These are phyloP conservation scores for Rasamsonia emersonii DNA, from an alignment of 2,329 filamentous ascomycete species.

Conservation along the genomic window DNA sequence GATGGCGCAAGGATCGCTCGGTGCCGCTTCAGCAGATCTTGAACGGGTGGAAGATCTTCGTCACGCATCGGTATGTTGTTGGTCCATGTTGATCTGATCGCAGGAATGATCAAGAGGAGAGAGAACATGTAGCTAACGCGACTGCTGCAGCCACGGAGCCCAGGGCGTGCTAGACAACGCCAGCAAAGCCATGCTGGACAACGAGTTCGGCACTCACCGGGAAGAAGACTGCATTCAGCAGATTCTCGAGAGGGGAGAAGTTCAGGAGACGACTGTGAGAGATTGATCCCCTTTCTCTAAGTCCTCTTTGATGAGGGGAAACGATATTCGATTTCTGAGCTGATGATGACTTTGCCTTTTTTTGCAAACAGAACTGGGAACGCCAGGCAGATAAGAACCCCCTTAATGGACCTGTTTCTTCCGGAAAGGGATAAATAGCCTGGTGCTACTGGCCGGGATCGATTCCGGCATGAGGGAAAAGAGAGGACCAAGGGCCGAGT, in stretches of 20 bases:
- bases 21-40: slow-evolving; percentile 78
- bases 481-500: too few relatives aligned
- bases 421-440: too few relatives aligned
- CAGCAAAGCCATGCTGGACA: slow-evolving; percentile 65
- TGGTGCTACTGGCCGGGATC: too few relatives aligned
- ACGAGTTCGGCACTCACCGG: slow-evolving; percentile 74
- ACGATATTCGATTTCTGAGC: too few relatives aligned
- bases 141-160: slow-evolving; percentile 60
- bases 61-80: slow-evolving; percentile 69
- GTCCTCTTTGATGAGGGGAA: too few relatives aligned
- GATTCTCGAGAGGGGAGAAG: slow-evolving; percentile 68
- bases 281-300: too few relatives aligned
- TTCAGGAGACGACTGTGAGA: slow-evolving; percentile 54
- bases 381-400: slow-evolving; percentile 23
- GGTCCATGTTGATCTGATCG: background rate
- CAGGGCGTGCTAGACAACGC: slow-evolving; percentile 73
- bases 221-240: slow-evolving; percentile 73
- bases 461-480: too few relatives aligned
- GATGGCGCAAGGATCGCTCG: slow-evolving; percentile 74
- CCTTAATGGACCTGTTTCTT: slow-evolving; percentile 16
- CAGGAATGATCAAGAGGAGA: background rate
- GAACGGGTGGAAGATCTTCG: slow-evolving; percentile 79
- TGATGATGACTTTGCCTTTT: slow-evolving; percentile 5
- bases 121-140: slow-evolving; percentile 1
- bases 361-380: slow-evolving; percentile 18